Evolutionary conservation across 129 eudicot species (phyloP), one percentile per base, ranked within the genome.

Genomic region (Rutidosis leptorrhynchoides): DNA sequence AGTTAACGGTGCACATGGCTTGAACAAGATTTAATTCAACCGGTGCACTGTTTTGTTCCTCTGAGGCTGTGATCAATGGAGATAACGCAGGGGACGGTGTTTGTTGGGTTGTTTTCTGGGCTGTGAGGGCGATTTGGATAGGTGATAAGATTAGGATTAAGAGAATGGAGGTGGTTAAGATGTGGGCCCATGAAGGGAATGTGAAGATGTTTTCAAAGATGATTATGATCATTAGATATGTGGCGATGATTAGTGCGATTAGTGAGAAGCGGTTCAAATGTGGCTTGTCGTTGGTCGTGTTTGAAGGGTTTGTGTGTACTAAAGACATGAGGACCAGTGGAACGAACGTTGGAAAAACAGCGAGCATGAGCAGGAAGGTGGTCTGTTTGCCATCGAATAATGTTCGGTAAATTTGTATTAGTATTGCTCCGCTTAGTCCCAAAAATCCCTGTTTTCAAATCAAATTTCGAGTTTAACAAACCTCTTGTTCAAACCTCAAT

Each of bases 341-440:
- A 1, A 84, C 59, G 0, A 76, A 29, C 29, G 89, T 74, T 3
- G 96, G 96, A 37, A 89, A 68, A 45, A 93, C 60, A 2, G 99
- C 86, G 19, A 93, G 89, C 84, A 93, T 84, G 10, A 93, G 64
- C 1, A 93, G 29, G 74, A 86, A 89, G 42, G 78, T 67, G 67
- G 80, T 82, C 10, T 89, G 96, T 29, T 84, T 80, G 32, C 84
- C 86, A 7, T 70, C 23, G 8, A 86, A 81, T 20, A 86, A 20
- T 28, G 86, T 75, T 6, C 79, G 82, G 52, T 89, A 93, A n/a
- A 88, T 71, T 77, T 93, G 99, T 19, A 93, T 84, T 11, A 93
- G 46, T 3, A 93, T 69, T 57, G 99, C 99, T 67, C 96, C 96
- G 67, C 96, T 93, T 29, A 93, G 68, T n/a, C 99, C 99, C 10